Evolutionary conservation across 2,329 filamentous ascomycete genomes (phyloP), one percentile per base, ranked within the genome.

Genomic region (Hymenoscyphus scutula): DNA sequence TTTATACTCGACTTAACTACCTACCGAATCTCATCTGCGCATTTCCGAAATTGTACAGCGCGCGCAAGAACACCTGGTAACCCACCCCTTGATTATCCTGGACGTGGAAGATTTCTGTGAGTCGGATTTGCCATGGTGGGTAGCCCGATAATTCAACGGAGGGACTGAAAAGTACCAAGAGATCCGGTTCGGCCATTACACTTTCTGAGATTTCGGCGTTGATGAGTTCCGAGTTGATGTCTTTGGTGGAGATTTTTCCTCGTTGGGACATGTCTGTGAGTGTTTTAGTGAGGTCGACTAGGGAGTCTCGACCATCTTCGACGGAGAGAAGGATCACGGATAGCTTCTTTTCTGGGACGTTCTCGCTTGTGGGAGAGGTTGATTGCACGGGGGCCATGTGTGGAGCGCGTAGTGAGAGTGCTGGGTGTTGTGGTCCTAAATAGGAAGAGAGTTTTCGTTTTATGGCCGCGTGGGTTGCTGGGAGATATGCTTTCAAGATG

Each of bases 201-300:
- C 83, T 85, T 72, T 88, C 85, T 15, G 80, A 89, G 58, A 99
- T 83, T 77, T 99, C 95, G 4, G 91, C 90, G 72, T 98, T 92
- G 59, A 99, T 88, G 58, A 99, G 80, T 66, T 97, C 91, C 58
- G 84, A 82, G 62, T 87, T 92, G 72, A 99, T 93, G 74, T 99
- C 93, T 34, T 86, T 81, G 0, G 91, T 84, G 1, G 85, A 85
- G 15, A 99, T 82, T 77, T 97, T 97, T 63, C 87, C 87, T 69
- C 89, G 87, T 76, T 98, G 95, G 6, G 92, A 90, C 95, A 99
- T 98, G 73, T 97, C 91, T 5, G 94, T 86, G 25, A 99, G 82
- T 0, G 96, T 98, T 73, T 93, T 92, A 51, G 95, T 99, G 54
- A 99, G 83, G 76, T 99, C 95, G 48, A 99, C 93, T 66, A 99